A percentile compares a stretch with the other conserved stretches of the same genome.
These are phyloP conservation scores for Leishmania tropica DNA, from an alignment of 208 protist genomes.

Conservation along the genomic window DNA sequence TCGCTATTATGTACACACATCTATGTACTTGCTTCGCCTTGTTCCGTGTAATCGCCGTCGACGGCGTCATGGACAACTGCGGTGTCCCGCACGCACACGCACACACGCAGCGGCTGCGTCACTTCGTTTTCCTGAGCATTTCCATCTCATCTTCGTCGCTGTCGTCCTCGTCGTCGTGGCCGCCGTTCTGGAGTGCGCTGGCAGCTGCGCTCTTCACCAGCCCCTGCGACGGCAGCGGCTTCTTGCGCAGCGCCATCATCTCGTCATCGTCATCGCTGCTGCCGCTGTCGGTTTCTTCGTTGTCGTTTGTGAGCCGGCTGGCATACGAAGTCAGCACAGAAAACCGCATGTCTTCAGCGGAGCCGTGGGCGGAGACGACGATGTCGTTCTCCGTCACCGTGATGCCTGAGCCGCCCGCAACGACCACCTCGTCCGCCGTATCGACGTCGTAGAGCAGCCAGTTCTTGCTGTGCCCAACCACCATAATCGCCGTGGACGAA, in stretches of 20 bases:
- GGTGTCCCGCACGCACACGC: neutral
- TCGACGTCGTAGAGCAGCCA: conserved; percentile 71
- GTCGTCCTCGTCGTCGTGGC: conserved; percentile 31
- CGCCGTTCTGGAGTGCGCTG: neutral
- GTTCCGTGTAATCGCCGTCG: neutral
- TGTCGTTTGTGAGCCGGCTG: neutral
- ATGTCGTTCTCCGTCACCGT: conserved; percentile 37
- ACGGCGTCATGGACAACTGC: neutral
- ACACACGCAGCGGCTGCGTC: neutral
- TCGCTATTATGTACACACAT: neutral
- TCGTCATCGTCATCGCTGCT: conserved; percentile 33
- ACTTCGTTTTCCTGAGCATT: conserved; percentile 26
- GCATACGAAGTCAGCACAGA: conserved; percentile 8
- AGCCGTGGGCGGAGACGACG: conserved; percentile 19
- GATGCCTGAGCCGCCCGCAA: conserved; percentile 8
- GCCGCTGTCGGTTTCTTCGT: conserved; percentile 9
- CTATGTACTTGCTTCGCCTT: neutral
- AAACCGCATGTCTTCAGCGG: conserved; percentile 9
- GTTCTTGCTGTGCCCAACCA: conserved; percentile 50
- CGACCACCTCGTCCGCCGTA: conserved; percentile 22
- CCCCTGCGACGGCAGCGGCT: neutral
- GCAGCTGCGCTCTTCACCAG: neutral
- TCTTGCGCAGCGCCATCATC: conserved; percentile 35
- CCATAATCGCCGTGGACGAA: conserved; percentile 21
- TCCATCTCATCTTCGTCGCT: conserved; percentile 54